Conservation (phyloP, 2,329 filamentous ascomycete species). For the Zopfia rhizophila region DNA sequence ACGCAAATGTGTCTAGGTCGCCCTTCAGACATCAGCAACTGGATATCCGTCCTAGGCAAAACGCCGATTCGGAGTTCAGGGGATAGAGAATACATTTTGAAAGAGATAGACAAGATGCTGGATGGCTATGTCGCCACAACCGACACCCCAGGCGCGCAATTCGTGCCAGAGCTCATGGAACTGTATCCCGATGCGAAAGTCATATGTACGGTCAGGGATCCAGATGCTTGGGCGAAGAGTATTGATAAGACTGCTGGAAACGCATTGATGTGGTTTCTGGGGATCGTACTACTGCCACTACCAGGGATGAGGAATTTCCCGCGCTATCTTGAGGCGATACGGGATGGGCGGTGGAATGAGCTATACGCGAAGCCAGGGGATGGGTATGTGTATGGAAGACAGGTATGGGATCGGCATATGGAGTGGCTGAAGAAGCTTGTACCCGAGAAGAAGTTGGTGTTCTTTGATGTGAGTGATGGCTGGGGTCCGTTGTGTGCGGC, state of each 20-base stretch:
- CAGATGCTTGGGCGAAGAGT: constrained; percentile 34
- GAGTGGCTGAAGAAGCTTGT: constrained; percentile 29
- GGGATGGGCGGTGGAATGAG: neutral
- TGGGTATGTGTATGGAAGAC: constrained; percentile 3
- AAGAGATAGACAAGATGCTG: constrained; percentile 34
- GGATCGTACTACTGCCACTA: constrained; percentile 29
- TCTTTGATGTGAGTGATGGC: constrained; percentile 32
- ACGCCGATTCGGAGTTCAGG: no score
- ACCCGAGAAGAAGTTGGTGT: constrained; percentile 25
- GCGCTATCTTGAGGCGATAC: constrained; percentile 14
- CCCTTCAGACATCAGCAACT: constrained; percentile 11
- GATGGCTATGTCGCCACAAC: constrained; percentile 60
- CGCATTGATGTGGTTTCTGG: constrained; percentile 28
- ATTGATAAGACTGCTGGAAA: constrained; percentile 15
- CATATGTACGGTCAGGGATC: constrained; percentile 44
- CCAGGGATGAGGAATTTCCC: constrained; percentile 32
- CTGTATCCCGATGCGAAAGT: constrained; percentile 63
- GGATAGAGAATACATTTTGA: neutral
- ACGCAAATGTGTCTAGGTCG: constrained; percentile 47
- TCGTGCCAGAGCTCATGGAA: constrained; percentile 59
- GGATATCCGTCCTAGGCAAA: constrained; percentile 36
- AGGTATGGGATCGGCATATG: constrained; percentile 21
- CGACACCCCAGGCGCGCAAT: constrained; percentile 56
- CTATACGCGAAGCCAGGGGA: neutral
- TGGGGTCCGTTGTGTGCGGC: constrained; percentile 33